Base-by-base conservation (phyloP, 2,329 filamentous ascomycete genomes). In the Colletotrichum magnum region DNA sequence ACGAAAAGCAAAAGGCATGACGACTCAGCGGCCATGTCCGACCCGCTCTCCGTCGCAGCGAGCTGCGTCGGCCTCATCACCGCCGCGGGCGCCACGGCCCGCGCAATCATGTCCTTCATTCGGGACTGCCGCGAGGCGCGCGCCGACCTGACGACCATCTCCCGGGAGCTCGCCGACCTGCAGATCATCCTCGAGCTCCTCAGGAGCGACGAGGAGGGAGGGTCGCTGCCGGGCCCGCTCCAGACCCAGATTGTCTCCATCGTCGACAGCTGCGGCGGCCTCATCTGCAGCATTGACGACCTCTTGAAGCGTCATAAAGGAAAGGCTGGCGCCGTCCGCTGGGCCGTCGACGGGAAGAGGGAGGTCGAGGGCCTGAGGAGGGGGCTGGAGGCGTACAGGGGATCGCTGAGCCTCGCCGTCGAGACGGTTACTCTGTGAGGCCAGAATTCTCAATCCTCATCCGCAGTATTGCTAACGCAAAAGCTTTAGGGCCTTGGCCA, bases 31-130 rank as follows among this genome's bases (percentile, higher is more conserved):
- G 12, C 16, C 7, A 57, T 48, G 60, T 41, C 41, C 5, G 60
- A 50, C 21, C 51, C 60, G n/a, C 16, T 64, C 0, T 57, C 60
- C 3, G 2, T 64, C 28, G 53, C 26, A 0, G 39, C 60, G 9
- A 48, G 60, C 39, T 63, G 60, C 24, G 39, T 63, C 0, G 60
- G 26, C 7, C n/a, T 63, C 50, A 47, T 39, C 24, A 12, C 2
- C 36, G 51, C 26, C 2, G 58, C 48, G 12, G 21, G 6, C n/a
- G 7, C 26, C 2, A 51, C 58, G 1, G 6, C 9, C 1, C 6
- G 32, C 4, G 24, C 26, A 1, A 24, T 56, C 9, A 12, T 24
- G 5, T 26, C 41, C n/a, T 57, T 63, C 51, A 1, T 63, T 1
- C 24, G 24, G 1, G 41, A 41, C 5, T 64, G 51, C 6, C 50